A percentile compares a stretch with the other conserved stretches of the same genome.
Conservation (phyloP, 306 rosid species). For the Cucumis melo region DNA sequence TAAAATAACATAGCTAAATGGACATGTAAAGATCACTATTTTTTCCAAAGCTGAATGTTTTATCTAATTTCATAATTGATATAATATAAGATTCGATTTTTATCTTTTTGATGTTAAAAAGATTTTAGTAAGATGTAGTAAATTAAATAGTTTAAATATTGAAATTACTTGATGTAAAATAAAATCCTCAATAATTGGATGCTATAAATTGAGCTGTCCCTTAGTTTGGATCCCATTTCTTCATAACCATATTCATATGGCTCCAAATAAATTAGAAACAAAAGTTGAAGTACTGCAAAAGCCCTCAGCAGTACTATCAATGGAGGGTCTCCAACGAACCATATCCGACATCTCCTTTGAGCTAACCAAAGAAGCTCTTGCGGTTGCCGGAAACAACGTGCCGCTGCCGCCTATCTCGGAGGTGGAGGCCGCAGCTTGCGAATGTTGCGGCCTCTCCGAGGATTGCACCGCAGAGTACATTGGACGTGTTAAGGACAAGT, state of each 20-base stretch:
- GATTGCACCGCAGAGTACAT: slow-evolving; percentile 46
- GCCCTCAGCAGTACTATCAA: neutral
- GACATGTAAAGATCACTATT: too few relatives aligned
- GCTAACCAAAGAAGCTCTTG: slow-evolving; percentile 7
- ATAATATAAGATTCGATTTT: too few relatives aligned
- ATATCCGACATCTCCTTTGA: slow-evolving; percentile 25
- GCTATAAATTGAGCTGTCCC: neutral
- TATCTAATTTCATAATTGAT: too few relatives aligned
- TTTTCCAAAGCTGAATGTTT: too few relatives aligned
- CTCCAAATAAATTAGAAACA: neutral
- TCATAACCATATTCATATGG: neutral
- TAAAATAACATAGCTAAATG: too few relatives aligned
- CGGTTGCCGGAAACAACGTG: neutral
- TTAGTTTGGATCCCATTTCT: neutral
- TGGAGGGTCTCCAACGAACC: slow-evolving; percentile 31
- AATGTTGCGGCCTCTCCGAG: slow-evolving; percentile 55
- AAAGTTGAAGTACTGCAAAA: neutral
- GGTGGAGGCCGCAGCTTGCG: slow-evolving; percentile 34
- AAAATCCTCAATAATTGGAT: neutral
- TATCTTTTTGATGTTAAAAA: too few relatives aligned
- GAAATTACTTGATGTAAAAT: too few relatives aligned
- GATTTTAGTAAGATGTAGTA: too few relatives aligned
- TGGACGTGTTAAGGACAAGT: slow-evolving; percentile 16
- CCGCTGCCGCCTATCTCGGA: slow-evolving; percentile 13
- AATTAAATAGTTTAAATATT: too few relatives aligned